phyloP scores from a whole-genome alignment of 306 rosid genomes.

The Dryas octopetala region DNA sequence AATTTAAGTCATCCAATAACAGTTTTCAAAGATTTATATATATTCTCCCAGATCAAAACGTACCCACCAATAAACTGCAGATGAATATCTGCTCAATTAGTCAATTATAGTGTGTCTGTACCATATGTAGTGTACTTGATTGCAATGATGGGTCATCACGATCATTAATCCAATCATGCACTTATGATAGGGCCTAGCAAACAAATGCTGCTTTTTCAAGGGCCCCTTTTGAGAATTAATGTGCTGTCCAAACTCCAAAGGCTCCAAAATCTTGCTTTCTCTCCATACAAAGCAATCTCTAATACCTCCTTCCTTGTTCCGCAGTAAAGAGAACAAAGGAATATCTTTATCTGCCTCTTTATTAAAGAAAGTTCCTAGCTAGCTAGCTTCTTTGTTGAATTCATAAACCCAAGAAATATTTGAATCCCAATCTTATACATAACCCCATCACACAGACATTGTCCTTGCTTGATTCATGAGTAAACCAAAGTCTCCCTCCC shows the following conservation, averaged over 20 bases:
- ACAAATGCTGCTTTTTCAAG: constrained; percentile 51
- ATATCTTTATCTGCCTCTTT: constrained; percentile 55
- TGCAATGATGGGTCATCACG: background rate
- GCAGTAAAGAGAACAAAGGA: constrained; percentile 38
- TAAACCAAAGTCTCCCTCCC: constrained; percentile 37
- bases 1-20: too few species aligned
- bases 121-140: background rate
- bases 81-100: background rate
- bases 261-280: constrained; percentile 54
- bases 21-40: background rate
- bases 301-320: constrained; percentile 24
- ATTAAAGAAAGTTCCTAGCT: constrained; percentile 47
- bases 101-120: background rate
- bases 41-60: background rate
- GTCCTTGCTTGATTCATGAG: constrained; percentile 42
- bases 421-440: constrained; percentile 34
- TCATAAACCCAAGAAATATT: constrained; percentile 27
- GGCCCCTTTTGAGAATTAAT: constrained; percentile 36
- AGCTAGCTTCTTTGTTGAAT: constrained; percentile 25
- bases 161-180: constrained; percentile 3
- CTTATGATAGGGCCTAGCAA: constrained; percentile 26
- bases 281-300: constrained; percentile 51
- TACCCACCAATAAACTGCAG: constrained; percentile 2
- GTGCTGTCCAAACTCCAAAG: constrained; percentile 25
- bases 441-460: constrained; percentile 32